Evolutionary conservation across 1,139 yeast genomes (phyloP), one percentile per base, ranked within the genome.

Genomic region (Kodamaea suecica): DNA sequence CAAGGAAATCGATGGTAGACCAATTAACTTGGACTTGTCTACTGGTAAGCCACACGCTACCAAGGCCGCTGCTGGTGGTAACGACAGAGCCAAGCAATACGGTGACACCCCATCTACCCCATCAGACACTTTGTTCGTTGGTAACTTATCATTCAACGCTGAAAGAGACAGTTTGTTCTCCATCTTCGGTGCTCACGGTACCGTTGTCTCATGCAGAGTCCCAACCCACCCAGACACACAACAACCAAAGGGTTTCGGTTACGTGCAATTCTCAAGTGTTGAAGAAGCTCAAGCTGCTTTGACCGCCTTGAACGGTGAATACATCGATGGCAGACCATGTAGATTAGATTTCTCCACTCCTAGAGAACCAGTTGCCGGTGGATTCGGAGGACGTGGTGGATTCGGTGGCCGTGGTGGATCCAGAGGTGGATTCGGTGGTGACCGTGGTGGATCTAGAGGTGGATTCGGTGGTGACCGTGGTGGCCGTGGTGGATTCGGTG

Each of bases 161-260:
- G 76, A 79, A 62, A 81, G 88, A 67, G 96, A 88, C 60, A 70
- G 66, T 45, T 71, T 92, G 50, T 82, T 74, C 64, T 78, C 76
- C 50, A 61, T 78, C 30, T 92, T 92, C 57, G 79, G 84, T 50
- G 78, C 76, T 55, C 74, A 76, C 64, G 97, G 97, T 60, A 74
- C 73, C 47, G 85, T 92, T 43, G 68, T 87, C 40, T 84, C 95
- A 42, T 90, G 90, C 54, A 82, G 98, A 73, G 73, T 92, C 52
- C 98, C 98, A 64, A 90, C 97, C 33, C 95, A 90, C 70, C 97
- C 96, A 58, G 97, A 90, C 66, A 88, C 97, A 48, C 95, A 88
- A 63, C 97, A 90, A 70, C 95, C 95, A 64, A 92, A 92, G 78
- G 98, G 98, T 50, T 92, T 92, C 70, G 98, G 97, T 49, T 92